Evolutionary conservation across 345 rosid species (phyloP), one percentile per base, ranked within the genome.

Genomic region (Gossypium sturtianum): DNA sequence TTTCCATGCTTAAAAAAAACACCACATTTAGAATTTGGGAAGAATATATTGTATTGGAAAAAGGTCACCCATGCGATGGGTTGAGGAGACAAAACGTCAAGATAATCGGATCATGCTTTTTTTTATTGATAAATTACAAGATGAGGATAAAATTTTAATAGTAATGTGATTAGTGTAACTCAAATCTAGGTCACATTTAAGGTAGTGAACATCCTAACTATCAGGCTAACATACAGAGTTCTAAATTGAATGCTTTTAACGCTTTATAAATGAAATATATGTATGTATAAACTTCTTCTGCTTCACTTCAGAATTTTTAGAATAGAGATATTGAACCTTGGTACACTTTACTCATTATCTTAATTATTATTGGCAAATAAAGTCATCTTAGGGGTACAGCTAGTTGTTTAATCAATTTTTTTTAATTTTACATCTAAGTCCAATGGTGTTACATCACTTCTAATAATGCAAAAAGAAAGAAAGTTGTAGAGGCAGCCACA

Each of bases 151-250:
- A 29, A 29, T 29, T 0, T 4, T 29, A 29, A 3, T 29, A 29
- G 0, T 29, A 29, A 29, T 0, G 0, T 29, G 1, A 34, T 34
- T 34, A 4, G 0, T 2, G 4, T 27, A 27, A 27, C 0, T 27
- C 0, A 27, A 27, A 27, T 27, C 2, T 27, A 3, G 4, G 0
- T 27, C 29, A 27, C 29, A 27, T 27, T 27, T 27, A 34, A 34
- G 6, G 4, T 0, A 6, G 1, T 34, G 38, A 34, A 34, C 0
- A 4, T 0, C 0, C 0, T 3, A 0, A 29, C 0, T 0, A 27
- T 27, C 3, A 27, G 0, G 4, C 0, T 0, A 29, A 0, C 34
- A 25, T 16, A 62, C 11, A 29, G 0, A 16, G 1, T 7, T 62
- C 3, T 2, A 7, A 62, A 62, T 62, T 16, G 23, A n/a, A 62